Percentiles rank a stretch among this genome's conserved stretches.
These are phyloP conservation scores for Chrysoporthe austroafricana DNA, from an alignment of 2,329 filamentous ascomycete species.

Conservation along the genomic window DNA sequence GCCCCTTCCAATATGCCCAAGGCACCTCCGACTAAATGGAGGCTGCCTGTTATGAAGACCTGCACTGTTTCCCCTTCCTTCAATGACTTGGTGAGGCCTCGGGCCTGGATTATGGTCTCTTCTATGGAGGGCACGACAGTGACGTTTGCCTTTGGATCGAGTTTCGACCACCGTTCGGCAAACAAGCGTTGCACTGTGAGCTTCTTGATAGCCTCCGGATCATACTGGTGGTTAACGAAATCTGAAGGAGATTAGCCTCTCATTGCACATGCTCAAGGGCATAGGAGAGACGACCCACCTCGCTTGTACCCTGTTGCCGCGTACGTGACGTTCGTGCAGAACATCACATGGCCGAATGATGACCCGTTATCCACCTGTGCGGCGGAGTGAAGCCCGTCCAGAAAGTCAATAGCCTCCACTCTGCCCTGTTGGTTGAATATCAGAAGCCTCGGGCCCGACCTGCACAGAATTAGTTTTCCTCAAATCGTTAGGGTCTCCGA, in stretches of 20 bases:
- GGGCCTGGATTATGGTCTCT: slow-evolving; percentile 55
- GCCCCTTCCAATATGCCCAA: slow-evolving; percentile 38
- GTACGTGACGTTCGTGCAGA: slow-evolving; percentile 46
- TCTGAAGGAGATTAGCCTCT: slow-evolving; percentile 40
- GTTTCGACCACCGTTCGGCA: slow-evolving; percentile 52
- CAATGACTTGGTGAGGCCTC: slow-evolving; percentile 38
- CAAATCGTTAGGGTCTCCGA: neutral
- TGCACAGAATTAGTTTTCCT: slow-evolving; percentile 25
- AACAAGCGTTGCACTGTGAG: slow-evolving; percentile 58
- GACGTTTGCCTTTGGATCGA: slow-evolving; percentile 53
- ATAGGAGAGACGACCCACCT: slow-evolving; percentile 34
- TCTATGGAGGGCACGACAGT: slow-evolving; percentile 57
- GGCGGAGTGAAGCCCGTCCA: slow-evolving; percentile 50
- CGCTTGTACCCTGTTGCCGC: slow-evolving; percentile 54
- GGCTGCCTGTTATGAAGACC: slow-evolving; percentile 53
- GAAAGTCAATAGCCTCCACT: slow-evolving; percentile 56
- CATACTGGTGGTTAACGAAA: slow-evolving; percentile 59
- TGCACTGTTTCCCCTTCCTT: slow-evolving; percentile 42
- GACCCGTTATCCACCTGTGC: slow-evolving; percentile 37
- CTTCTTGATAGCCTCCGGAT: slow-evolving; percentile 54
- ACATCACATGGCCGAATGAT: slow-evolving; percentile 66
- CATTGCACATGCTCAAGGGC: neutral
- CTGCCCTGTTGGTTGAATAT: slow-evolving; percentile 88
- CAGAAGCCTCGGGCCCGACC: slow-evolving; percentile 54
- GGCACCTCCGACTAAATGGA: slow-evolving; percentile 51